Base-by-base conservation (phyloP, 1,284 basidiomycete species). In the Malassezia dermatis region DNA sequence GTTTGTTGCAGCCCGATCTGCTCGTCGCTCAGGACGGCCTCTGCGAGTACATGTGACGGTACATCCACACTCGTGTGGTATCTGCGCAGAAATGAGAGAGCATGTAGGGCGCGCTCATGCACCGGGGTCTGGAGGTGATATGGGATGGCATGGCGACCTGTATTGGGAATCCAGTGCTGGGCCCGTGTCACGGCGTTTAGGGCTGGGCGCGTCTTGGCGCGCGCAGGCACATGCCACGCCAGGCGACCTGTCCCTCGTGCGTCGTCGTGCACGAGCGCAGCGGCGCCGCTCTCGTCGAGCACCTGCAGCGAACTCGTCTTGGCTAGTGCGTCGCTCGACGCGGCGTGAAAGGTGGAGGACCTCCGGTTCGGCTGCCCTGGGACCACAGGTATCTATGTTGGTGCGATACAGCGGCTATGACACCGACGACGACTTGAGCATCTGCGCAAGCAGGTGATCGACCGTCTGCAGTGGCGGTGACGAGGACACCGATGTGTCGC, bases 41-140 rank as follows among this genome's bases (percentile, higher is more conserved):
- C 8, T 8, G 55, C 35, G 3, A 57, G 39, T 13, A 57, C 13
- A n/a, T 41, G 49, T 12, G 55, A 47, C 2, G 55, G 55, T 3
- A 57, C 34, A 27, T 57, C 21, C n/a, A 57, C 47, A 13, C 50
- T 48, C 6, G 44, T 37, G n/a, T 57, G 55, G 44, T 48, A 52
- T 8, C 49, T 17, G 6, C 35, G 49, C 17, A 57, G 24, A 26
- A 57, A 57, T 1, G 44, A 13, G 6, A 42, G 19, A 1, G 43
- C 49, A 34, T 57, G 47, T 11, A 52, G 7, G 1, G 55, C 50
- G 8, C 48, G 48, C 12, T 46, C 42, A 15, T 56, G 41, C 5
- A 42, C 27, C 4, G 34, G 47, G 1, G 37, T 39, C 8, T 15
- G 2, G 5, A 50, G 10, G 4, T 13, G 31, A 19, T 26, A 19